phyloP scores from a whole-genome alignment of 352 stramenopile genomes.

The Pythium dissotocum region DNA sequence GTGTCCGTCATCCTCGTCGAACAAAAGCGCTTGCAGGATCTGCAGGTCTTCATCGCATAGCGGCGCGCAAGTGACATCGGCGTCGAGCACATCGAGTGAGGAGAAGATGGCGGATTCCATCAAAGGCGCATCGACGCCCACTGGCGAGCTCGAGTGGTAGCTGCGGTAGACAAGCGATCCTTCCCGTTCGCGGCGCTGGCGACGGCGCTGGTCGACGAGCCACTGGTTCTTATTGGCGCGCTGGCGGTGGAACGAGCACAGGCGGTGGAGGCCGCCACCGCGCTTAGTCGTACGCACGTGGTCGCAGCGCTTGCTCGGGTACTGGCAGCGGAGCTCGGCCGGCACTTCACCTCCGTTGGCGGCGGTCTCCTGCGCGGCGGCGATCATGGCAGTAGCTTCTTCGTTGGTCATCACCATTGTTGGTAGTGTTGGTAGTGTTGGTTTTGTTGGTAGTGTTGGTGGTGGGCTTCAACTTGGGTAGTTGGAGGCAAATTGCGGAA shows the following conservation, averaged over 20 bases:
- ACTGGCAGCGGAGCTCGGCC: conserved; percentile 8
- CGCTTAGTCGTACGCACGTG: conserved; percentile 49
- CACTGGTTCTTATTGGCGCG: conserved; percentile 23
- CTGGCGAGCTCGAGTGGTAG: not conserved
- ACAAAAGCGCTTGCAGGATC: conserved; percentile 13
- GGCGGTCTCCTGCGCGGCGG: conserved; percentile 17
- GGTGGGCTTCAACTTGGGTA: conserved; percentile 13
- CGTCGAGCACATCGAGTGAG: conserved; percentile 2
- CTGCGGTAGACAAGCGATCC: not conserved
- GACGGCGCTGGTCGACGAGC: conserved; percentile 19
- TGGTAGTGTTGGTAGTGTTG: not conserved
- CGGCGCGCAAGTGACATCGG: not conserved
- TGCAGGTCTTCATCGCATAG: conserved; percentile 10
- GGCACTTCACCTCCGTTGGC: conserved; percentile 12
- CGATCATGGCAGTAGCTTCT: conserved; percentile 16
- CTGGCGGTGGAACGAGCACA: conserved; percentile 13
- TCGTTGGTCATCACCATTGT: conserved; percentile 19
- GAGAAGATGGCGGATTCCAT: conserved; percentile 3
- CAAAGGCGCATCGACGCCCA: not conserved
- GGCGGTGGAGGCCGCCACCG: conserved; percentile 30
- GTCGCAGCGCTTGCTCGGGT: conserved; percentile 39
- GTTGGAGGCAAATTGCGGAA: conserved; percentile 22
- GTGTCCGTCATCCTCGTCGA: conserved; percentile 14
- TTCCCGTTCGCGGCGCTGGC: conserved; percentile 15
- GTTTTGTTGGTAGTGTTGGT: not conserved